Conservation (phyloP, 2,329 filamentous ascomycete genomes). For the Fusarium fracticaudum region DNA sequence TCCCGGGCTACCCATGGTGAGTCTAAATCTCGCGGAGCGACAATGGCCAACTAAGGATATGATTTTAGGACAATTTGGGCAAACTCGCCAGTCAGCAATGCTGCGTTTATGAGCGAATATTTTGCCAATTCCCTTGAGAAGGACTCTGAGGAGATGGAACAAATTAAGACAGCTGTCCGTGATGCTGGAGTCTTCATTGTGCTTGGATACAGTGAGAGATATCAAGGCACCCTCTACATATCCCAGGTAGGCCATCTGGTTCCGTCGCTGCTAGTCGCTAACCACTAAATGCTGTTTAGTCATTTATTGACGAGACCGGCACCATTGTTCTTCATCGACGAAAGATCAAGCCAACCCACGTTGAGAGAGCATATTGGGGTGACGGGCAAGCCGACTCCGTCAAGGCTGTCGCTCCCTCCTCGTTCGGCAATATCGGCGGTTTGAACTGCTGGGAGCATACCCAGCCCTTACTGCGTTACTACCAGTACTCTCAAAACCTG, state of each 20-base stretch:
- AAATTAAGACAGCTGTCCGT: background rate
- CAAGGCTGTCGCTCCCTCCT: background rate
- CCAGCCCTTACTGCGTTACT: rapidly evolving
- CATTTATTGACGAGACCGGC: background rate
- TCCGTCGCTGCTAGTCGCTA: rapidly evolving
- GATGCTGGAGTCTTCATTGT: background rate
- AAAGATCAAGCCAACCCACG: background rate
- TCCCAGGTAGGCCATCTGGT: rapidly evolving
- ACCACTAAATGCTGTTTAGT: rapidly evolving
- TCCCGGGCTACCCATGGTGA: background rate
- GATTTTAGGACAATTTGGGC: background rate
- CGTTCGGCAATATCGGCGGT: background rate
- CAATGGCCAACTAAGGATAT: background rate
- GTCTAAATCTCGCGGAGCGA: background rate
- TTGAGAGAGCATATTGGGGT: background rate
- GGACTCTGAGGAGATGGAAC: background rate
- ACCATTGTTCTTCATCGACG: background rate
- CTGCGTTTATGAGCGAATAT: background rate
- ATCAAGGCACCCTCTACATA: background rate
- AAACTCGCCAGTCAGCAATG: background rate
- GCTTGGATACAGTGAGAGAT: background rate
- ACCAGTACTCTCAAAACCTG: background rate
- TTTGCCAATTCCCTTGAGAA: background rate
- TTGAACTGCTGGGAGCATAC: background rate
- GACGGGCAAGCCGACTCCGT: background rate